Evolutionary conservation across 345 rosid species (phyloP).

Genomic region (Heritiera littoralis): DNA sequence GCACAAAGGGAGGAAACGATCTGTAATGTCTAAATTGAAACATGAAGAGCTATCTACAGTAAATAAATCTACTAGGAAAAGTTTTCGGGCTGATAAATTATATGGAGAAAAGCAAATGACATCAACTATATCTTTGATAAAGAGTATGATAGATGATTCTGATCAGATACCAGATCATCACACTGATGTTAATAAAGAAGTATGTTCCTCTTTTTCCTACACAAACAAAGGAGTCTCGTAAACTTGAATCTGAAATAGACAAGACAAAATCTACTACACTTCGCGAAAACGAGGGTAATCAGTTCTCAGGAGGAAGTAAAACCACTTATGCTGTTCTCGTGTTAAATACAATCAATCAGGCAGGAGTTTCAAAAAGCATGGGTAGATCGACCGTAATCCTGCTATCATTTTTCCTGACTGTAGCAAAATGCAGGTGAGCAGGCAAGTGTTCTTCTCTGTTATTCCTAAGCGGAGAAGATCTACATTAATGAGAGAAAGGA

Average conservation of each 20-base stretch:
- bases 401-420: conserved; percentile 6
- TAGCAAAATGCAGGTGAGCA: conserved; percentile 12
- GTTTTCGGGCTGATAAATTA: conserved; percentile 4
- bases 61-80: background rate
- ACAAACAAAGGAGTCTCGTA: conserved; percentile 20
- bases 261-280: background rate
- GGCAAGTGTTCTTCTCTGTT: conserved; percentile 13
- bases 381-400: conserved; percentile 12
- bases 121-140: background rate
- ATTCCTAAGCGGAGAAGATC: conserved; percentile 21
- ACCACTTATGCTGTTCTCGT: conserved; percentile 9
- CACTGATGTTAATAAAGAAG: background rate
- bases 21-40: conserved; percentile 11
- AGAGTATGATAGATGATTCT: background rate
- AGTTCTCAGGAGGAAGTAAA: conserved; percentile 14
- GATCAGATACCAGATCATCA: background rate
- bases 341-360: conserved; percentile 15
- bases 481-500: conserved; percentile 21
- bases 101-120: conserved; percentile 2
- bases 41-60: background rate
- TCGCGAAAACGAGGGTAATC: conserved; percentile 10
- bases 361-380: conserved; percentile 18
- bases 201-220: background rate
- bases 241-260: conserved; percentile 17
- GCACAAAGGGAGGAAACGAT: conserved; percentile 1